Evolutionary conservation across 192 early-diverging fungal genomes (phyloP), one percentile per base, ranked within the genome.

Genomic region (Spinellus fusiger): DNA sequence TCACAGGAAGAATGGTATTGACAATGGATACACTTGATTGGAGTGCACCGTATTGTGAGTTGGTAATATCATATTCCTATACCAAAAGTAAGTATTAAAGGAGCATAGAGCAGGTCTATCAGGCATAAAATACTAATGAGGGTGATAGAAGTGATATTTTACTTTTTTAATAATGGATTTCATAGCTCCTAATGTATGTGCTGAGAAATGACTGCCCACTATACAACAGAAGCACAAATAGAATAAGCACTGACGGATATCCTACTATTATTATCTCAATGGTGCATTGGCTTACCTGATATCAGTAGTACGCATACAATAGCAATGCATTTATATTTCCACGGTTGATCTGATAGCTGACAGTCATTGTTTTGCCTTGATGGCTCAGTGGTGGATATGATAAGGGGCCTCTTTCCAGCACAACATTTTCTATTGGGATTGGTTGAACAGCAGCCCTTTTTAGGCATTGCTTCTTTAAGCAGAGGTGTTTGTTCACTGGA

Each of bases 131-230:
- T 32, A 56, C 34, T 37, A 56, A 44, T 53, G 22, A 25, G 22
- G n/a, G 13, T 20, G 13, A 1, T 20, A 18, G 8, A 8, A 18
- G 12, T 16, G 16, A 35, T 25, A 20, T 58, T 20, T 56, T 80
- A 86, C 88, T 76, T 88, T 78, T 60, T 89, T 90, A 46, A 90
- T 71, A 15, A 84, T 88, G 46, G 83, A 80, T 51, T 90, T 90
- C 62, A 89, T 65, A 5, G 86, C 84, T 4, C 88, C 82, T 26
- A 88, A 76, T 52, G 86, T 85, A 40, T 89, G 88, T 29, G 81
- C 75, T 9, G 86, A 81, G 65, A 83, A 90, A 63, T 90, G 88
- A 31, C 79, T 85, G 32, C 87, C 87, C 54, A 90, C 77, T 86
- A 34, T 15, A 59, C 26, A 46, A 31, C 4, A 25, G 26, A 44